Base-by-base conservation (phyloP, 2,329 filamentous ascomycete species). In the Fusarium palustre region DNA sequence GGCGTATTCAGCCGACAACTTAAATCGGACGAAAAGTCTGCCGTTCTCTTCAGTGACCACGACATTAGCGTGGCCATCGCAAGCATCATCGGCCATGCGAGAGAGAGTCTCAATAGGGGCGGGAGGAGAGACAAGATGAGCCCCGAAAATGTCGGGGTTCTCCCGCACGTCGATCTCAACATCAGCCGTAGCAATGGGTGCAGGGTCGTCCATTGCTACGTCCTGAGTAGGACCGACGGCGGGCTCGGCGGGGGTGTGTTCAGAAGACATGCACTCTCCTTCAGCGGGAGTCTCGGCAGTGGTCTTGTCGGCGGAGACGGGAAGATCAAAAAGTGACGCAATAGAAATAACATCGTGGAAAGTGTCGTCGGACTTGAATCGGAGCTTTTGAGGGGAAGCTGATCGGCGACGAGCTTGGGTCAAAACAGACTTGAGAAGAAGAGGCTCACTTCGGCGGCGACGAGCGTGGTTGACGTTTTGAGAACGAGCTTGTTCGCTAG, bases 11-110 rank as follows among this genome's bases (percentile, higher is more conserved):
- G 71, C 63, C 53, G 79, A 76, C 54, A 80, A 43, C 79, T 80
- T 80, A 79, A 80, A 80, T 76, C 77, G 72, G 63, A 80, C 78
- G 57, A 79, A 67, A 38, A 80, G 75, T 56, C 77, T 72, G 41
- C 70, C 76, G 39, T 74, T 73, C 45, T 76, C 69, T 45, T 75
- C 68, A 12, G 53, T 66, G 34, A 79, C 64, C 42, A 73, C 62
- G 66, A 79, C 77, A 36, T 76, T 77, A 68, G 78, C 77, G 38
- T 75, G 64, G 33, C 74, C 76, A 47, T 69, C 61, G 55, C 76
- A 79, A 30, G 57, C 43, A 15, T 68, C 61, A 6, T 68, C 66
- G 4, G 73, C 75, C 45, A 80, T 74, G 31, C 63, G 54, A 7
- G 77, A 75, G 20, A 80, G 60, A 10, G 64, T 56, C 31, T 72